Base-by-base conservation (phyloP, 805 yeast species). In the Saccharomycopsis amapae region DNA sequence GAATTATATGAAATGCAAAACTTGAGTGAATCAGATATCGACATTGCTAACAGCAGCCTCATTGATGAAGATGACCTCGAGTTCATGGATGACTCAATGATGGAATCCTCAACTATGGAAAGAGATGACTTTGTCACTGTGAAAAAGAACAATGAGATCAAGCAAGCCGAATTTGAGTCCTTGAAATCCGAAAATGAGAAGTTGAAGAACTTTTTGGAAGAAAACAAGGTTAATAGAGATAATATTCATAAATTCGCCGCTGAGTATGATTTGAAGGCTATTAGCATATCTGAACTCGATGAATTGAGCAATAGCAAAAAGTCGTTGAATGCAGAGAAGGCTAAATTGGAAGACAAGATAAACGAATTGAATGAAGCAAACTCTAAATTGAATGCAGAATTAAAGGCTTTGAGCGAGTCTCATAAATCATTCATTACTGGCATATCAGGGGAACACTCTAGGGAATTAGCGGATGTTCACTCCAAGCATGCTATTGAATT, bases 1-100 rank as follows among this genome's bases (percentile, higher is more conserved):
- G 53, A 50, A 36, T 51, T 50, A 17, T 32, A 47, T 12, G 53
- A 50, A 33, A 22, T 42, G 20, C 41, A 38, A 15, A 31, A 47
- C 23, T n/a, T 37, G n/a, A 38, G 32, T 30, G 49, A 45, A 19
- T 34, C 43, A 5, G 43, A 22, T 34, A 28, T 39, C n/a, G 38
- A 38, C 23, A 13, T 40, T 18, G 9, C 48, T 45, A 30, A 28
- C 12, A 18, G 35, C 19, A 39, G 39, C 33, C 19, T 39, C 12
- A 32, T 40, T 7, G 44, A 31, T 31, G 47, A 38, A 5, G 38
- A 40, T 24, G 35, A 35, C 23, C 15, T 42, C 18, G 49, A 41
- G 25, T 4, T 12, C 18, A 38, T n/a, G 15, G 42, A 40, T 9
- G 40, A 20, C 10, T n/a, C 36, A 20, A 18, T 7, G 10, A 18